Percentiles rank a stretch among this genome's conserved stretches.
Conservation (phyloP, 2,329 filamentous ascomycete genomes). For the Epichloe sibirici region DNA sequence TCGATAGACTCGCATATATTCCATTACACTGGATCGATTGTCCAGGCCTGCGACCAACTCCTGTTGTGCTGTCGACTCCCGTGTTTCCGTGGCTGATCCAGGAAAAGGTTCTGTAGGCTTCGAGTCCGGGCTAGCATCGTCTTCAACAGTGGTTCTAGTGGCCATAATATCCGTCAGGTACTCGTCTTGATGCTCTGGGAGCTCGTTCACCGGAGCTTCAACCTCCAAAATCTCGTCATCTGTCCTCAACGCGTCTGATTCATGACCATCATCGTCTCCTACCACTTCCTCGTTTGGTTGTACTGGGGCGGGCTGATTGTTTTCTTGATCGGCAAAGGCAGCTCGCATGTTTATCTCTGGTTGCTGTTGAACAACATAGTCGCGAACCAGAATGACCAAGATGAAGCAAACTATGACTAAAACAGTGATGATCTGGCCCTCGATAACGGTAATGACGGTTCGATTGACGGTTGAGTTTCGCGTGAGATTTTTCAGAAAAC, state of each 20-base stretch:
- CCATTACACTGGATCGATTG: slow-evolving; percentile 16
- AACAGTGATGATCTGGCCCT: slow-evolving; percentile 88
- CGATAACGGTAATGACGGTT: slow-evolving; percentile 68
- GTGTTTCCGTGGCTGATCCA: neutral
- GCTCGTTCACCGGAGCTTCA: slow-evolving; percentile 8
- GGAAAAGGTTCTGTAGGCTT: neutral
- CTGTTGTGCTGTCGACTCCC: neutral
- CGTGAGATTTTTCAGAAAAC: slow-evolving; percentile 49
- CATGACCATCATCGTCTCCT: slow-evolving; percentile 8
- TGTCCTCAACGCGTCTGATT: slow-evolving; percentile 18
- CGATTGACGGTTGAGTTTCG: slow-evolving; percentile 62
- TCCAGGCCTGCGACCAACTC: neutral
- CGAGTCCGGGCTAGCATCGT: neutral
- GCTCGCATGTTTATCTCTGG: slow-evolving; percentile 77
- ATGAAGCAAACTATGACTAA: slow-evolving; percentile 90
- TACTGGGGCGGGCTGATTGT: slow-evolving; percentile 12
- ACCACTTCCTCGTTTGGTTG: slow-evolving; percentile 10
- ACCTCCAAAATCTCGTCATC: slow-evolving; percentile 22
- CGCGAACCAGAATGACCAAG: slow-evolving; percentile 87
- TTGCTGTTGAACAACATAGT: slow-evolving; percentile 98
- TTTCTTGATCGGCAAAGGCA: slow-evolving; percentile 39
- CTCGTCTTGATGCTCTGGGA: neutral
- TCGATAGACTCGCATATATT: slow-evolving; percentile 42
- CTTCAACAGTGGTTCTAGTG: neutral
- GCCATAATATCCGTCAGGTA: neutral